Evolutionary conservation across 305 asterid genomes (phyloP).

Genomic region (Fraxinus velutina): DNA sequence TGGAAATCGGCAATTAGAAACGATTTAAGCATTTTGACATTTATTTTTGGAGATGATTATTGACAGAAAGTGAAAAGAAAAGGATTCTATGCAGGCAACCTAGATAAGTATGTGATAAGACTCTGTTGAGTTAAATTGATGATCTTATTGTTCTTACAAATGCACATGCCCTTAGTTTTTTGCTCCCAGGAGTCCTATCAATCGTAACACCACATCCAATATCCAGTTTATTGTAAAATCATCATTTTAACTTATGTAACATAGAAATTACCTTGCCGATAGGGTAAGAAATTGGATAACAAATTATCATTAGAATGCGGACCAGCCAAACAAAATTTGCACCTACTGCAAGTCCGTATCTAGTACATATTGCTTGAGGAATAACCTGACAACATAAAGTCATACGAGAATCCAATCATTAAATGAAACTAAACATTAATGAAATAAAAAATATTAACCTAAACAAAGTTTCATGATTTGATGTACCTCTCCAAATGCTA

Average conservation of each 20-base stretch:
- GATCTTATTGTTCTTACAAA: slow-evolving; percentile 3
- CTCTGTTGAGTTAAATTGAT: not conserved
- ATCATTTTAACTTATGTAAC: slow-evolving; percentile 9
- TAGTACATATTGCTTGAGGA: slow-evolving; percentile 91
- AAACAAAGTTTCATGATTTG: not conserved
- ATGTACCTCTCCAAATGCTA: slow-evolving; percentile 74
- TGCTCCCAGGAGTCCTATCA: not conserved
- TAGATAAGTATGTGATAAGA: not conserved
- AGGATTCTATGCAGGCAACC: not conserved
- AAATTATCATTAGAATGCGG: slow-evolving; percentile 59
- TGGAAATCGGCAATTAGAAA: not conserved
- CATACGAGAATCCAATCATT: slow-evolving; percentile 10
- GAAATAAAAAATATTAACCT: not conserved
- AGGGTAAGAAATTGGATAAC: slow-evolving; percentile 74
- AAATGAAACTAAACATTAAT: not conserved
- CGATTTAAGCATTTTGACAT: not conserved
- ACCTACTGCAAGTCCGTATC: slow-evolving; percentile 92
- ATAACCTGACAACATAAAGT: slow-evolving; percentile 54
- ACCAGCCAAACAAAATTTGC: slow-evolving; percentile 81
- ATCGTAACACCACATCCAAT: slow-evolving; percentile 2
- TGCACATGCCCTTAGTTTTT: slow-evolving; percentile 2
- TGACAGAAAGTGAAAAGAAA: not conserved
- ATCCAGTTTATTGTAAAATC: slow-evolving; percentile 10
- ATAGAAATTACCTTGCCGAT: slow-evolving; percentile 68
- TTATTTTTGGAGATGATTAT: not conserved